Conservation (phyloP, 2,329 filamentous ascomycete species). For the Aspergillus aculeatus region DNA sequence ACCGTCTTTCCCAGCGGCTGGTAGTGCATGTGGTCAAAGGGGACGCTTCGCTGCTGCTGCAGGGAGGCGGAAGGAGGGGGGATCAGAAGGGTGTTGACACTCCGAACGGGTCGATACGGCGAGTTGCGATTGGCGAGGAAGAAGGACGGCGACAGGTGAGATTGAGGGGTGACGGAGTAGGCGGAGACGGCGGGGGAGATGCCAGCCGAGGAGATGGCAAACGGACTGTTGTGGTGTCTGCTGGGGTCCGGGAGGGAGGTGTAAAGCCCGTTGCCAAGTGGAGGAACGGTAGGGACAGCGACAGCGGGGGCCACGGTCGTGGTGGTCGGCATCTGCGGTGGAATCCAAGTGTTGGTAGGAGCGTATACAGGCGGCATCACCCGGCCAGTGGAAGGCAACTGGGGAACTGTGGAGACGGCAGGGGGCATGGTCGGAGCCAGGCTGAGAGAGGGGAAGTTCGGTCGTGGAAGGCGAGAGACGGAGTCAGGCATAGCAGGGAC, state of each 20-base stretch:
- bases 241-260: slow-evolving; percentile 36
- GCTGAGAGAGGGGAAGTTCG: slow-evolving; percentile 62
- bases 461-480: slow-evolving; percentile 63
- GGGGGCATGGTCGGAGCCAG: slow-evolving; percentile 38
- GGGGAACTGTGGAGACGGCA: slow-evolving; percentile 43
- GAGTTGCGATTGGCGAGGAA: slow-evolving; percentile 87
- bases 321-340: slow-evolving; percentile 39
- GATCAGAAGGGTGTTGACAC: slow-evolving; percentile 86
- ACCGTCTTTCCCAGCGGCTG: slow-evolving; percentile 70
- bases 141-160: slow-evolving; percentile 79
- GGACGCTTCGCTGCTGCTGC: slow-evolving; percentile 66
- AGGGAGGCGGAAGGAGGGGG: slow-evolving; percentile 79
- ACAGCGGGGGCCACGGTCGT: slow-evolving; percentile 22
- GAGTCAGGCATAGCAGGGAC: slow-evolving; percentile 31
- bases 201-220: slow-evolving; percentile 52
- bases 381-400: slow-evolving; percentile 64
- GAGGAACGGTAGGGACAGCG: slow-evolving; percentile 28
- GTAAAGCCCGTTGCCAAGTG: slow-evolving; percentile 31
- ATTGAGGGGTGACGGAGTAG: slow-evolving; percentile 61
- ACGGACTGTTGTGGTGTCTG: slow-evolving; percentile 52
- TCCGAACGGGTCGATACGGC: slow-evolving; percentile 85
- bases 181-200: slow-evolving; percentile 70
- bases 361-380: slow-evolving; percentile 75
- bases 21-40: slow-evolving; percentile 76
- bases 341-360: slow-evolving; percentile 52